Evolutionary conservation across 192 early-diverging fungal species (phyloP).

Genomic region (Backusella circina): DNA sequence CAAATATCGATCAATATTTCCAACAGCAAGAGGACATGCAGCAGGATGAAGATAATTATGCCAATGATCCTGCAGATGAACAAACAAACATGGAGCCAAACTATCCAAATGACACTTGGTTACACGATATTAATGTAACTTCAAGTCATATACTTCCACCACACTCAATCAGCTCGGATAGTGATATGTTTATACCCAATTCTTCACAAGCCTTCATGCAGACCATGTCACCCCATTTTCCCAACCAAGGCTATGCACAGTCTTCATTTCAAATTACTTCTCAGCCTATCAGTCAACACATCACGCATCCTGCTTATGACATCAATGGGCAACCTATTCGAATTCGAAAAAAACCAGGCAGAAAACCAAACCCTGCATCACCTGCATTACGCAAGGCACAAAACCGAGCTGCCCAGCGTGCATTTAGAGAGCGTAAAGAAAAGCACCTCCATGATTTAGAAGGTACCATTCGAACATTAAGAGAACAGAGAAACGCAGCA

Average conservation of each 20-base stretch:
- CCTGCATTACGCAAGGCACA: slow-evolving; percentile 65
- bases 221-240: not conserved
- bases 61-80: not conserved
- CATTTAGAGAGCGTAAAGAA: slow-evolving; percentile 85
- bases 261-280: not conserved
- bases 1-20: slow-evolving; percentile 21
- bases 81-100: not conserved
- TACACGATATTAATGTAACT: not conserved
- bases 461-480: slow-evolving; percentile 62
- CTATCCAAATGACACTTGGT: not conserved
- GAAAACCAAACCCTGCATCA: slow-evolving; percentile 56
- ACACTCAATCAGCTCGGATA: not conserved
- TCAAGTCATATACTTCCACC: not conserved
- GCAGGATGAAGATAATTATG: not conserved
- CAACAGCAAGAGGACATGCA: not conserved
- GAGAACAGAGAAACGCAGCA: slow-evolving; percentile 52
- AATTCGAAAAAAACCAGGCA: slow-evolving; percentile 48
- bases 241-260: not conserved
- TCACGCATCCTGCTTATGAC: not conserved
- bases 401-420: slow-evolving; percentile 85
- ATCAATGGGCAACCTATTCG: slow-evolving; percentile 6
- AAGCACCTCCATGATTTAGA: slow-evolving; percentile 73
- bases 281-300: not conserved
- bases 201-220: not conserved
- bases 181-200: not conserved